Conservation (phyloP, 495 filamentous ascomycete species). For the Aspergillus bertholletiae region DNA sequence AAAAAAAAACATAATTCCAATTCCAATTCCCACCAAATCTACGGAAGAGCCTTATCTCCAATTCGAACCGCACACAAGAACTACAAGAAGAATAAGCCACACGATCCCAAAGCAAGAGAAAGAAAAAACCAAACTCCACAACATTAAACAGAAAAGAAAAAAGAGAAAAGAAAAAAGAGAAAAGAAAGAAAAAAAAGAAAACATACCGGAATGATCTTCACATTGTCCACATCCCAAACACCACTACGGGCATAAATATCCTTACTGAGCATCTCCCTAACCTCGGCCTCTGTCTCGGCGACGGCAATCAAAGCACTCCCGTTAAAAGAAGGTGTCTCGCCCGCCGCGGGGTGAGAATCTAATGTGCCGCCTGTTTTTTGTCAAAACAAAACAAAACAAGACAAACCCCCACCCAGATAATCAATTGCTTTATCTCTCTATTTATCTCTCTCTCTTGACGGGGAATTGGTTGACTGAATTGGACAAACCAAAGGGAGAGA, state of each 20-base stretch:
- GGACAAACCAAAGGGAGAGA: too few species aligned
- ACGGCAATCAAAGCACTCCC: conserved; percentile 64
- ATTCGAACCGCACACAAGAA: conserved; percentile 38
- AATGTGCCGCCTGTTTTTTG: conserved; percentile 56
- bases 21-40: too few species aligned
- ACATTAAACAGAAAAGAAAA: not conserved
- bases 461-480: too few species aligned
- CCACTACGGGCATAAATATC: conserved; percentile 69
- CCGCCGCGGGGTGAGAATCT: conserved; percentile 59
- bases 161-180: not conserved
- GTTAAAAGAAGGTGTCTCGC: conserved; percentile 60
- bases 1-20: too few species aligned
- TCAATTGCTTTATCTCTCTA: not conserved
- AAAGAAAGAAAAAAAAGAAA: not conserved
- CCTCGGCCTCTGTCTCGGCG: conserved; percentile 65
- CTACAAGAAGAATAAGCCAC: conserved; percentile 18
- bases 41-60: conserved; percentile 4
- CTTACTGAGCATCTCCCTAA: conserved; percentile 58
- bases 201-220: conserved; percentile 49
- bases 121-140: too few species aligned
- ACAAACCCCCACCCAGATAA: not conserved
- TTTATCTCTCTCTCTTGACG: too few species aligned
- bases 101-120: not conserved
- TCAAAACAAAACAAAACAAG: conserved; percentile 1
- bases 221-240: conserved; percentile 84